phyloP scores from a whole-genome alignment of 257 asterid species.

The Nicotiana obtusifolia region DNA sequence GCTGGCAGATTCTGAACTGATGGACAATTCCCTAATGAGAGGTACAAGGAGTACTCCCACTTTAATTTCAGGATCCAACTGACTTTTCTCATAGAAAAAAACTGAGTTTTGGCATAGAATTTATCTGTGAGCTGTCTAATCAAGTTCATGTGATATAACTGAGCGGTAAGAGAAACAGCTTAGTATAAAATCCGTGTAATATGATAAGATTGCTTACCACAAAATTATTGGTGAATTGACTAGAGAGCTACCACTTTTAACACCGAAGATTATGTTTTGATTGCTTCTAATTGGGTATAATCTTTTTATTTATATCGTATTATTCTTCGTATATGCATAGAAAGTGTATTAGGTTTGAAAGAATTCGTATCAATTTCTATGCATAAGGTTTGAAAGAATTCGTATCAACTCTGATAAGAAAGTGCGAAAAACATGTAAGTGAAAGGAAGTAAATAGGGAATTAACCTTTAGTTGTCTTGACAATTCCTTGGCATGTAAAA shows the following conservation, averaged over 20 bases:
- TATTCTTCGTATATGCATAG: neutral
- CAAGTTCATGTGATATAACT: neutral
- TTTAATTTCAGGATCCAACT: neutral
- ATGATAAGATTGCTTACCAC: neutral
- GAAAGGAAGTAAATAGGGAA: neutral
- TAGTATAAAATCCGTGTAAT: neutral
- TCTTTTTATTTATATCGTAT: neutral
- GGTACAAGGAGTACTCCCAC: neutral
- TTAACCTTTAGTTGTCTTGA: slow-evolving; percentile 70
- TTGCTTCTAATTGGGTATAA: neutral
- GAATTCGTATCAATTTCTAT: no score
- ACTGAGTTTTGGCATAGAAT: neutral
- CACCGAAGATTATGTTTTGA: neutral
- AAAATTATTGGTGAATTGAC: neutral
- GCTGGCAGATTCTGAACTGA: neutral
- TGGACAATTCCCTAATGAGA: neutral
- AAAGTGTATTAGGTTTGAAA: neutral
- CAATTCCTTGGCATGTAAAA: slow-evolving; percentile 85
- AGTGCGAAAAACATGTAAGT: neutral
- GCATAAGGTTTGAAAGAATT: no score
- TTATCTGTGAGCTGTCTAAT: slow-evolving; percentile 2
- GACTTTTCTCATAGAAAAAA: neutral
- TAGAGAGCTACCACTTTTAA: neutral
- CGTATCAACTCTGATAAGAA: no score
- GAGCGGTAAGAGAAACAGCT: neutral